Base-by-base conservation (phyloP, 179 eudicot genomes). In the Drosera spatulata region DNA sequence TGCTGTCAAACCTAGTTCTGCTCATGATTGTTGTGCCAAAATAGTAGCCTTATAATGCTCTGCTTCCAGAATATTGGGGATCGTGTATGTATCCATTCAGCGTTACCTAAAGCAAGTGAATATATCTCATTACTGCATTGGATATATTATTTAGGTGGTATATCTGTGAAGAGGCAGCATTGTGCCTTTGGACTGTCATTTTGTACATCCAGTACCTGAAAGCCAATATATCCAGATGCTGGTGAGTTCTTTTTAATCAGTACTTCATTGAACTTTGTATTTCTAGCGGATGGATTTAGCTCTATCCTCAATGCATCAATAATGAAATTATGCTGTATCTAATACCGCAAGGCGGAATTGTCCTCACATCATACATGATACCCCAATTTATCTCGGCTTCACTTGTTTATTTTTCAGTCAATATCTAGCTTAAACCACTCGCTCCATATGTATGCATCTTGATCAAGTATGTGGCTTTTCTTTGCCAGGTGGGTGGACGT, bases 141-240 rank as follows among this genome's bases (percentile, higher is more conserved):
- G n/a, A 10, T 44, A 56, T 33, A 41, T 51, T 62, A 64, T 41
- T 58, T 78, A 91, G 97, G 97, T 88, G 96, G 96, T 91, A 85
- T 77, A 78, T 91, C 52, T 79, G 66, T 59, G 91, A 77, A 69
- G 97, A 91, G 75, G 83, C 97, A 53, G 77, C 84, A 37, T 70
- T 91, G 76, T 78, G 94, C 83, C 70, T 88, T 58, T 91, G 97
- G 96, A 91, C 97, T 47, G 70, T 71, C 62, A 64, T 85, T 60
- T 74, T 91, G 74, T 91, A 91, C 68, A 73, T 84, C 65, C 5
- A 70, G 10, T 91, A 78, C 71, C 85, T 91, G 50, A 82, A 83
- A 71, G 66, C 73, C 61, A 69, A 80, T 73, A 72, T 87, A 54
- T 66, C 75, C 53, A 83, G 83, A 75, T 70, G 88, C 55, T 91